Evolutionary conservation across 1,139 yeast genomes (phyloP).

Genomic region (Taphrina communis): DNA sequence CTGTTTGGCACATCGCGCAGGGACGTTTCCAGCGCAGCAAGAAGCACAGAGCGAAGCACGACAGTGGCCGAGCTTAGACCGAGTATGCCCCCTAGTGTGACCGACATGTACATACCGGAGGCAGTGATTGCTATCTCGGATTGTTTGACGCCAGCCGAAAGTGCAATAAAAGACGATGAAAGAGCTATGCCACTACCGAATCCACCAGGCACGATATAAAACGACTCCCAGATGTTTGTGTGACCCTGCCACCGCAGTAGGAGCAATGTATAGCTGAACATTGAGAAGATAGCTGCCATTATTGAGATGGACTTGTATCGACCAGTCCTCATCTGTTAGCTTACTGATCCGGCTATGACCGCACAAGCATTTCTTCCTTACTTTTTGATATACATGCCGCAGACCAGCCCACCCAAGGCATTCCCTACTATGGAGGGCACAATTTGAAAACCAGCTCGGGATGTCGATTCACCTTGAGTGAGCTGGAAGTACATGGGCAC

Average conservation of each 20-base stretch:
- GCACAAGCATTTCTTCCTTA: neutral
- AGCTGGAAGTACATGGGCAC: constrained; percentile 37
- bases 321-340: constrained; percentile 17
- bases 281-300: constrained; percentile 10
- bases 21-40: neutral
- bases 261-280: constrained; percentile 4
- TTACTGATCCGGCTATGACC: neutral
- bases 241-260: constrained; percentile 28
- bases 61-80: constrained; percentile 10
- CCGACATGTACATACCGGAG: constrained; percentile 13
- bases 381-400: constrained; percentile 23
- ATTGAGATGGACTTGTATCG: constrained; percentile 27
- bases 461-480: constrained; percentile 17
- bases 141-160: constrained; percentile 24
- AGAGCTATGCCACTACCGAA: constrained; percentile 30
- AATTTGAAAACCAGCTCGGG: constrained; percentile 24
- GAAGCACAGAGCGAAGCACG: constrained; percentile 4
- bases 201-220: constrained; percentile 33
- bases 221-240: constrained; percentile 22
- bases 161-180: constrained; percentile 21
- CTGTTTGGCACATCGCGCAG: neutral
- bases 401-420: constrained; percentile 18
- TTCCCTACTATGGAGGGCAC: constrained; percentile 34
- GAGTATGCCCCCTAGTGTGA: constrained; percentile 10
- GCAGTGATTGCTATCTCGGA: constrained; percentile 23